Conservation (phyloP, 306 rosid species). For the Prunus kanzakura region DNA sequence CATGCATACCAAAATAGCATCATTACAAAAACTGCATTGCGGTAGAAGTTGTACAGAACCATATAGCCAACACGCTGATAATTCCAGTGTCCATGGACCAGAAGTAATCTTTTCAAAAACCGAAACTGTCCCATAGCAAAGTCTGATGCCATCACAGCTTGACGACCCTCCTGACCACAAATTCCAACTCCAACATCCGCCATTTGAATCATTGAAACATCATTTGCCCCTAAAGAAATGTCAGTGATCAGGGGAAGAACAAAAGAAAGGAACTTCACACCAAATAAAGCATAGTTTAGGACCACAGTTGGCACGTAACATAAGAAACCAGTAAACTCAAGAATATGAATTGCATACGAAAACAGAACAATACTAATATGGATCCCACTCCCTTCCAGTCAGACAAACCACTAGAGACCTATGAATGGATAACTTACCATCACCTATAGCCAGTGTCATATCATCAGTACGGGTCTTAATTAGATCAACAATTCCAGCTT, state of each 20-base stretch:
- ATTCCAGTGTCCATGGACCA: slow-evolving; percentile 99
- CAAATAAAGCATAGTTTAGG: background rate
- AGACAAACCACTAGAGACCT: background rate
- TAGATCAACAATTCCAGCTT: slow-evolving; percentile 96
- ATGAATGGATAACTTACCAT: slow-evolving; percentile 50
- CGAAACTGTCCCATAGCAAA: slow-evolving; percentile 99
- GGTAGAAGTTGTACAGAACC: slow-evolving; percentile 94
- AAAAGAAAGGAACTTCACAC: background rate
- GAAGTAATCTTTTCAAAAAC: slow-evolving; percentile 73
- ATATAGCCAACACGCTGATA: slow-evolving; percentile 95
- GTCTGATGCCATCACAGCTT: slow-evolving; percentile 99
- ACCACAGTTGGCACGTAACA: background rate
- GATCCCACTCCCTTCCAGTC: background rate
- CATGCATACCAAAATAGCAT: slow-evolving; percentile 87
- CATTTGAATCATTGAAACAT: slow-evolving; percentile 99
- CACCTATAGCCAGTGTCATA: slow-evolving; percentile 98
- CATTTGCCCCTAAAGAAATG: slow-evolving; percentile 81
- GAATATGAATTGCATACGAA: background rate
- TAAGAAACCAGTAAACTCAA: slow-evolving; percentile 7
- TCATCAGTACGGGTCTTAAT: slow-evolving; percentile 89
- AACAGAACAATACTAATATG: background rate
- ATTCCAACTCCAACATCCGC: slow-evolving; percentile 99
- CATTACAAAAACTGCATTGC: slow-evolving; percentile 95
- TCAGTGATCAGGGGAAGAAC: background rate
- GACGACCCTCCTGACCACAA: slow-evolving; percentile 99